Conservation (phyloP, 1,139 yeast genomes). For the Nakaseomyces uthaithaninus region DNA sequence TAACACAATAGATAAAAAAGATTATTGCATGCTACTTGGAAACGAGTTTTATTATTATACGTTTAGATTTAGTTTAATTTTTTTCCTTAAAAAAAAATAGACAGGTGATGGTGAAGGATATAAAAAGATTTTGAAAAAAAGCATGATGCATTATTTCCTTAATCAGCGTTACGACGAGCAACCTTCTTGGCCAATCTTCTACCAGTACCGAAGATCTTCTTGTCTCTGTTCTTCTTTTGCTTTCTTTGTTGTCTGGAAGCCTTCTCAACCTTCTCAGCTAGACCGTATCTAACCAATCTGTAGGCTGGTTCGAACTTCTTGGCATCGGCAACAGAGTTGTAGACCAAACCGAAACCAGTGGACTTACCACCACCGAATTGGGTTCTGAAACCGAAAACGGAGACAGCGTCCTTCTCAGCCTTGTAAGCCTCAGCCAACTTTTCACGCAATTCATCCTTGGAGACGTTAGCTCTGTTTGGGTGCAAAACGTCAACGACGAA, state of each 20-base stretch:
- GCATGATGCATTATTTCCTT: conserved; percentile 13
- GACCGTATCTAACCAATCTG: conserved; percentile 99
- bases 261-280: conserved; percentile 92
- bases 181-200: conserved; percentile 88
- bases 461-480: conserved; percentile 99
- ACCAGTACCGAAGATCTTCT: conserved; percentile 98
- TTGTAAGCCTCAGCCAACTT: conserved; percentile 94
- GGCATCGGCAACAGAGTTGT: conserved; percentile 97
- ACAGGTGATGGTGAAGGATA: conserved; percentile 6
- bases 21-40: conserved; percentile 7
- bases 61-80: conserved; percentile 4
- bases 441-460: conserved; percentile 99
- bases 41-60: conserved; percentile 5
- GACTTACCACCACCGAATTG: conserved; percentile 99
- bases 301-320: conserved; percentile 98
- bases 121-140: conserved; percentile 3
- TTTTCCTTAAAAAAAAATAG: conserved; percentile 4
- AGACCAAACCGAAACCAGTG: conserved; percentile 97
- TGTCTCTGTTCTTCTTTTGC: conserved; percentile 99
- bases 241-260: conserved; percentile 99
- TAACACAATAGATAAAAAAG: conserved; percentile 3
- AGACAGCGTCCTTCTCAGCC: conserved; percentile 96
- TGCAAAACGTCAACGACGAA: conserved; percentile 98
- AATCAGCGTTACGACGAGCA: conserved; percentile 50
- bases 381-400: conserved; percentile 99